Evolutionary conservation across 352 stramenopile genomes (phyloP), one percentile per base, ranked within the genome.

Genomic region (Globisporangium megalacanthum): DNA sequence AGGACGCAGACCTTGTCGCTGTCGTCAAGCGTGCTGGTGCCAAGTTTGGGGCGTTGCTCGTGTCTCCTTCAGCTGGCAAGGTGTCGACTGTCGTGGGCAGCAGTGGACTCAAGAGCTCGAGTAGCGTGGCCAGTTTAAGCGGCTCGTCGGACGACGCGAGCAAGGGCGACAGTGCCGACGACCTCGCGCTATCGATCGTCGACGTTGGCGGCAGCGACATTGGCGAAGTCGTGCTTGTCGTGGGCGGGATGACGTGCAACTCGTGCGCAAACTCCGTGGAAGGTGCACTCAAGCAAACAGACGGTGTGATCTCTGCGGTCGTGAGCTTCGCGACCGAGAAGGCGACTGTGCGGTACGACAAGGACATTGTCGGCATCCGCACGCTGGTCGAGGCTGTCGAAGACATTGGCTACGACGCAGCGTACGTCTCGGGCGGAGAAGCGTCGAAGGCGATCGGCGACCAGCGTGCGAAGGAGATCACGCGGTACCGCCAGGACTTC

Each of bases 171-270:
- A 25, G 58, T 7, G 52, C 60, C 13, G 58, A 66, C 54, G 69
- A 83, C 17, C 49, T 86, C 35, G 56, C 59, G 4, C 58, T 86
- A 48, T 67, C 61, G 8, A 75, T 86, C 54, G 55, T 49, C 20
- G 54, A 53, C 14, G 60, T 61, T 2, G 39, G 60, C 11, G 64
- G 64, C 3, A 73, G 61, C 51, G 73, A 93, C 37, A 68, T 90
- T 56, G 75, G 68, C 11, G 70, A 92, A 33, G 81, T 70, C 1
- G 79, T 80, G 33, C 59, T 95, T 48, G 51, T 92, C 29, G 64
- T 95, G 17, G 83, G 73, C 15, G 92, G 92, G 1, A 97, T 97
- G 91, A 97, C 91, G 15, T 97, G 91, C 65, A 95, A 86, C 36
- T 96, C 89, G 31, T 97, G 91, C 59, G 86, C 89, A 1, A 92